Base-by-base conservation (phyloP, 2,329 filamentous ascomycete species). In the Aspergillus chevalieri region DNA sequence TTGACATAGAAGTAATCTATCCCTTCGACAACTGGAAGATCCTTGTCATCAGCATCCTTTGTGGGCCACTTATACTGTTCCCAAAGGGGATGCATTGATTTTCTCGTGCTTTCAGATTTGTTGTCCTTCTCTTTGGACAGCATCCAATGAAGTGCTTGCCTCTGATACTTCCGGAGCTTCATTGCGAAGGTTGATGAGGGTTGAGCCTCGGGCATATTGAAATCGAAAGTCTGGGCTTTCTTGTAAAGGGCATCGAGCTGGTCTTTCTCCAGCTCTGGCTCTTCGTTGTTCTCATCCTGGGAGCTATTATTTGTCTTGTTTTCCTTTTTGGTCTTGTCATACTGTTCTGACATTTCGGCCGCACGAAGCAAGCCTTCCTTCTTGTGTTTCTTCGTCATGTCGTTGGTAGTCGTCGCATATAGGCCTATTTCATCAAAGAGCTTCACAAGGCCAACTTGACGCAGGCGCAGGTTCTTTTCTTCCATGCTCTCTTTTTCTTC, bases 141-240 rank as follows among this genome's bases (percentile, higher is more conserved):
- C 90, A 98, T 96, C 93, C 93, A 98, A 64, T 96, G 78, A 5
- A 98, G 72, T 0, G 93, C 90, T 68, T 98, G 93, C 63, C 90
- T 95, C 66, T 98, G 93, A 59, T 98, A 98, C 46, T 89, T 89
- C 3, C 93, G 84, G 24, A 98, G 75, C 34, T 84, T 78, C 83
- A 98, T 84, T 5, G 79, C 78, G 67, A 98, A 98, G 0, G 84
- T 89, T 7, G 85, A 78, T 5, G 87, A 83, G 8, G 93, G 92
- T 59, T 95, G 86, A 8, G 89, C 85, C 66, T 89, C 85, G 2
- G 91, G 91, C 0, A 91, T 96, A 64, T 83, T 82, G 63, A 98
- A 97, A 66, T 98, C 93, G 61, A 97, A 97, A 0, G 89, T 91
- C 64, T 98, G 93, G 0, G 93, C 93, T 65, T 98, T 98, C 63